Percentiles rank a stretch among this genome's conserved stretches.
phyloP scores from a whole-genome alignment of 495 filamentous ascomycete genomes.

The Xylaria palmicola region DNA sequence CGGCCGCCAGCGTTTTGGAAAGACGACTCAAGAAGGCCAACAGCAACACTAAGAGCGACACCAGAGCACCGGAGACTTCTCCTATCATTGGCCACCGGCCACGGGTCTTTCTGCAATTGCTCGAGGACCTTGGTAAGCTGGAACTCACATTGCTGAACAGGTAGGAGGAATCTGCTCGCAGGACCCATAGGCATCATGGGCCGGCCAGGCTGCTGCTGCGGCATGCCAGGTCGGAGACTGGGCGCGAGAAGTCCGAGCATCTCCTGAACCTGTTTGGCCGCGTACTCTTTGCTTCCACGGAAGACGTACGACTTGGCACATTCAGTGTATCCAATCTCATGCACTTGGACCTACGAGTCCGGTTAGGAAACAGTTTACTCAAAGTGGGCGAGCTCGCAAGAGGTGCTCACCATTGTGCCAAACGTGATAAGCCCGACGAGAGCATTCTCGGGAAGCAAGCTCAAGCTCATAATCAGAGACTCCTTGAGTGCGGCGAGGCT shows the following conservation, averaged over 20 bases:
- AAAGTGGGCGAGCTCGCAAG: background rate
- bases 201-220: slow-evolving; percentile 67
- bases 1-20: slow-evolving; percentile 94
- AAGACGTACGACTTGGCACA: slow-evolving; percentile 99
- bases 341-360: slow-evolving; percentile 75
- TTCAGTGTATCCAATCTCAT: slow-evolving; percentile 97
- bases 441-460: slow-evolving; percentile 86
- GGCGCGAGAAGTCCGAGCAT: slow-evolving; percentile 83
- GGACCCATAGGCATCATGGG: slow-evolving; percentile 71
- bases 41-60: slow-evolving; percentile 91
- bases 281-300: slow-evolving; percentile 95
- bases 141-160: slow-evolving; percentile 95
- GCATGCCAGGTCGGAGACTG: slow-evolving; percentile 74
- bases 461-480: slow-evolving; percentile 95
- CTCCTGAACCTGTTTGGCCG: slow-evolving; percentile 95
- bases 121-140: slow-evolving; percentile 97
- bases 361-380: slow-evolving; percentile 30
- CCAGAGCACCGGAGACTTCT: slow-evolving; percentile 92
- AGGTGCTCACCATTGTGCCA: slow-evolving; percentile 82
- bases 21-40: slow-evolving; percentile 86
- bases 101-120: slow-evolving; percentile 95
- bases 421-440: slow-evolving; percentile 94
- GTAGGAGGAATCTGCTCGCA: slow-evolving; percentile 86
- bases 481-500: slow-evolving; percentile 94
- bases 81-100: slow-evolving; percentile 94